Percentiles rank a stretch among this genome's conserved stretches.
Conservation (phyloP, 192 early-diverging fungal genomes). For the Coemansia sp. region DNA sequence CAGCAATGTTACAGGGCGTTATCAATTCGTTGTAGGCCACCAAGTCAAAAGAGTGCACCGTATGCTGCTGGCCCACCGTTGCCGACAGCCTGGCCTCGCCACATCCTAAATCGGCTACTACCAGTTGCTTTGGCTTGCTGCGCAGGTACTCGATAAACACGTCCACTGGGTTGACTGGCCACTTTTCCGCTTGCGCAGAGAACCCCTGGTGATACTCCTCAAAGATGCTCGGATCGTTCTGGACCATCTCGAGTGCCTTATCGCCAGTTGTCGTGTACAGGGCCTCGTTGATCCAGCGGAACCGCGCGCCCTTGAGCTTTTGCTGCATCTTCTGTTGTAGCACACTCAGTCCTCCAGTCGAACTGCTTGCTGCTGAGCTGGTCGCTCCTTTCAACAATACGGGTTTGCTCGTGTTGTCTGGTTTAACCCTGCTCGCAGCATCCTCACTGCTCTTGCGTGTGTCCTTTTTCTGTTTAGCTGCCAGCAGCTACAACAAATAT, state of each 20-base stretch:
- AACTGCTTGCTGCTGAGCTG: not conserved
- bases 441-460: not conserved
- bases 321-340: constrained; percentile 62
- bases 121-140: constrained; percentile 11
- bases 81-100: constrained; percentile 90
- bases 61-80: constrained; percentile 59
- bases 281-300: constrained; percentile 93
- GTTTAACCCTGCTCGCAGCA: not conserved
- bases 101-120: constrained; percentile 92
- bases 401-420: not conserved
- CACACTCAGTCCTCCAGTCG: constrained; percentile 19
- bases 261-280: constrained; percentile 86
- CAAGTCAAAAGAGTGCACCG: constrained; percentile 88
- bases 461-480: constrained; percentile 8
- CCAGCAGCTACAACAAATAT: constrained; percentile 4
- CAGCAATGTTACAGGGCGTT: constrained; percentile 89
- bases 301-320: constrained; percentile 76
- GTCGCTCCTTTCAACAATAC: not conserved
- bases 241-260: constrained; percentile 74
- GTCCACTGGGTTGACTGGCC: constrained; percentile 95
- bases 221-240: constrained; percentile 85
- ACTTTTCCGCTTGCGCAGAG: constrained; percentile 83
- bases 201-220: constrained; percentile 96
- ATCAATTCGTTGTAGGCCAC: constrained; percentile 76
- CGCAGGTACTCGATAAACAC: constrained; percentile 70